Base-by-base conservation (phyloP, 2,329 filamentous ascomycete species). In the Ceratocystis variospora region DNA sequence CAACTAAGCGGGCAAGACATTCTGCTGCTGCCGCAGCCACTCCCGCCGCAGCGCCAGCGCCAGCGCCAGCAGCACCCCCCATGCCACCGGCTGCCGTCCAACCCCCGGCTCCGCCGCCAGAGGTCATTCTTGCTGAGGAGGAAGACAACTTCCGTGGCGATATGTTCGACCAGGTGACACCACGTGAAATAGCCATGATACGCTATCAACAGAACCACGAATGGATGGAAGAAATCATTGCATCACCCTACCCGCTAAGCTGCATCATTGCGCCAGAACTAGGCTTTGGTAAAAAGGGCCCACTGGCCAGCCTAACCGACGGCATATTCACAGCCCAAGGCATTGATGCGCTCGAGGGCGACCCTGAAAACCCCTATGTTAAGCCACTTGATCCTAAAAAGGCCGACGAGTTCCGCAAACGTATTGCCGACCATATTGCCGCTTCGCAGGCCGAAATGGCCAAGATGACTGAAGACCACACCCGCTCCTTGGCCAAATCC, bases 151-250 rank as follows among this genome's bases (percentile, higher is more conserved):
- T 87, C 5, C 82, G 89, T 22, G 91, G 91, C 33, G 94, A 99
- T 74, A 82, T 92, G 73, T 90, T 99, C 72, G 94, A 99, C 73
- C 84, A 90, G 69, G 79, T 96, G 69, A 93, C 90, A 0, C 92
- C 92, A 2, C 84, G 92, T 55, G 94, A 99, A 69, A 88, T 99
- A 68, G 96, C 91, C 71, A 80, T 90, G 68, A 84, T 86, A 69
- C 84, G 94, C 66, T 99, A 96, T 75, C 87, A 87, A 73, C 91
- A 96, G 73, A 95, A 99, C 72, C 93, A 99, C 72, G 90, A 96
- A 74, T 97, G 93, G 94, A 96, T 99, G 90, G 94, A 97, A 73
- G 93, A 99, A 76, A 87, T 99, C 33, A 83, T 97, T 65, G 90
- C 89, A 0, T 97, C 93, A 0, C 90, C 92, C 0, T 96, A 96